Evolutionary conservation across 2,329 filamentous ascomycete species (phyloP).

Genomic region (Fusarium neocosmosporiellum): DNA sequence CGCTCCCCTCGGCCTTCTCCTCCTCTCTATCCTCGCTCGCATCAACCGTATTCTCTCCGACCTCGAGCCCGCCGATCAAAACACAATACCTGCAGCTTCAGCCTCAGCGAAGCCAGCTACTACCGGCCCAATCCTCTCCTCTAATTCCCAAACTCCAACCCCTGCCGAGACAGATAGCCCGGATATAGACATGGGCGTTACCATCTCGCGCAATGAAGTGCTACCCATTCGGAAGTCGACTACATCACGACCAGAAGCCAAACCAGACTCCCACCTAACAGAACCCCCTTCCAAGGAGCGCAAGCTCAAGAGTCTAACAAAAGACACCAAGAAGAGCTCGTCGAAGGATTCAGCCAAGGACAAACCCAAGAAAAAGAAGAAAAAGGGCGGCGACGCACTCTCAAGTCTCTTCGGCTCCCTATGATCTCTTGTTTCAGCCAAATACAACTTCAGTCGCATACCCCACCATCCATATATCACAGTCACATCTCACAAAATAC

Average conservation of each 20-base stretch:
- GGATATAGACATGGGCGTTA: slow-evolving; percentile 43
- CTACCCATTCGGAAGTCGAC: slow-evolving; percentile 6
- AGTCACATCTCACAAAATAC: background rate
- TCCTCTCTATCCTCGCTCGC: slow-evolving; percentile 73
- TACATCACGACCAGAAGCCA: background rate
- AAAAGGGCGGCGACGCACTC: slow-evolving; percentile 72
- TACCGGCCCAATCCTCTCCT: background rate
- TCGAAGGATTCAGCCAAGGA: slow-evolving; percentile 50
- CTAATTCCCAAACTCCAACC: background rate
- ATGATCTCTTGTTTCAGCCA: background rate
- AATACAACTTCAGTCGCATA: background rate
- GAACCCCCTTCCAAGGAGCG: background rate
- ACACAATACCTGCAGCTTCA: background rate
- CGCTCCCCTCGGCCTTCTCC: slow-evolving; percentile 75
- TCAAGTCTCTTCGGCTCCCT: slow-evolving; percentile 78
- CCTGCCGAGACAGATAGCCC: background rate
- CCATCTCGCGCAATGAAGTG: slow-evolving; percentile 43
- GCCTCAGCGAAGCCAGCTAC: background rate
- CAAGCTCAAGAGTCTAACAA: slow-evolving; percentile 10
- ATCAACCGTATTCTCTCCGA: slow-evolving; percentile 59
- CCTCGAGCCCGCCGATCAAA: slow-evolving; percentile 43
- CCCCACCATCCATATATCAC: background rate
- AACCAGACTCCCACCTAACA: slow-evolving; percentile 2
- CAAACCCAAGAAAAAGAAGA: slow-evolving; percentile 66
- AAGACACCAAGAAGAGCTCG: slow-evolving; percentile 37